Evolutionary conservation across 1,139 yeast genomes (phyloP).

Genomic region (Entelexis paramagnoliae): DNA sequence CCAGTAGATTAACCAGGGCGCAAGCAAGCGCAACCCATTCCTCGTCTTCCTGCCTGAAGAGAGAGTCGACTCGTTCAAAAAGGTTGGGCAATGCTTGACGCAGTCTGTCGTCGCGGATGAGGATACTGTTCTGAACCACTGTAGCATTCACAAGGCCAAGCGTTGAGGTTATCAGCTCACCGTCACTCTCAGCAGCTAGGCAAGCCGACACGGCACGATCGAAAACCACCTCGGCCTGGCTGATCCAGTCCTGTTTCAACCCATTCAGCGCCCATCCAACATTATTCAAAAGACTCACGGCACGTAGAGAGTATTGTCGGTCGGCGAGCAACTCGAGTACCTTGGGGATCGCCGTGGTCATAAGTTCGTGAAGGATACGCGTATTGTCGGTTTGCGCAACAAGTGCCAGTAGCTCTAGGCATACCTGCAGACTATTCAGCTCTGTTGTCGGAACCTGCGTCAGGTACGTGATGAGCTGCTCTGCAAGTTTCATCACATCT

Average conservation of each 20-base stretch:
- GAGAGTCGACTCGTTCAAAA: background rate
- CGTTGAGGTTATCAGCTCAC: conserved; percentile 39
- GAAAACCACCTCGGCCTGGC: conserved; percentile 24
- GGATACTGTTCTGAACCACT: conserved; percentile 32
- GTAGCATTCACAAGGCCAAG: conserved; percentile 57
- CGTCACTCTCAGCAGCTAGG: conserved; percentile 26
- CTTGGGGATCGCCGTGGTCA: conserved; percentile 9
- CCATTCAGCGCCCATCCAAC: conserved; percentile 31
- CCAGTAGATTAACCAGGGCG: conserved; percentile 43
- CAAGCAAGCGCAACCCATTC: conserved; percentile 19
- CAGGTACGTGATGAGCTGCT: background rate
- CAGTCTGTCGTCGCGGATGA: background rate
- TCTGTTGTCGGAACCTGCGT: conserved; percentile 11
- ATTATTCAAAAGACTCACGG: conserved; percentile 61
- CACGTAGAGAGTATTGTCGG: conserved; percentile 36
- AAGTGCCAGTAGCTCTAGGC: conserved; percentile 66
- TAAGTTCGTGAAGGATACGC: background rate
- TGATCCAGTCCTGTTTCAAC: conserved; percentile 25
- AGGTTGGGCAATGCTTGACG: background rate
- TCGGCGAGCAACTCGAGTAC: conserved; percentile 21
- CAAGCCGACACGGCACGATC: background rate
- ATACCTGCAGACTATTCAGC: conserved; percentile 54
- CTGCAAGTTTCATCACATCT: conserved; percentile 12
- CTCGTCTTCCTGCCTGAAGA: background rate
- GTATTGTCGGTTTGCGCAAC: conserved; percentile 44